These are phyloP conservation scores for Phlyctochytrium arcticum DNA, from an alignment of 192 early-diverging fungal genomes.

Conservation along the genomic window DNA sequence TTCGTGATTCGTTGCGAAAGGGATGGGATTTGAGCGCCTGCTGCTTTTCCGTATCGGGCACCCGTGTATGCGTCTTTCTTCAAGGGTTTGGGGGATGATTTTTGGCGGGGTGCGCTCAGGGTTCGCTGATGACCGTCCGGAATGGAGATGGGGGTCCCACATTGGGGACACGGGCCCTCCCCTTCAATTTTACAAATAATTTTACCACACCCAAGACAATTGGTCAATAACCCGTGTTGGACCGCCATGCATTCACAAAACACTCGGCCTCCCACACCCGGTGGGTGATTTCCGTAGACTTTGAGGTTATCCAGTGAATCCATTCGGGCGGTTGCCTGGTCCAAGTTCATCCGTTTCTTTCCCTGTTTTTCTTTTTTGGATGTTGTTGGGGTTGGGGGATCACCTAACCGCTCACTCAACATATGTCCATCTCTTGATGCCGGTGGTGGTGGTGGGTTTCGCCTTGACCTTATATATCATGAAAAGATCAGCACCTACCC, in stretches of 20 bases:
- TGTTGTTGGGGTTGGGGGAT: not conserved
- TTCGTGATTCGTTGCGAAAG: constrained; percentile 4
- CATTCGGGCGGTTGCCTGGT: not conserved
- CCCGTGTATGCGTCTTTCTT: constrained; percentile 21
- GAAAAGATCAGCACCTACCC: not conserved
- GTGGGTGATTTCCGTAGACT: constrained; percentile 35
- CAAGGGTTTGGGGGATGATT: no score
- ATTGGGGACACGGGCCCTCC: constrained; percentile 40
- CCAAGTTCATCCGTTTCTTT: constrained; percentile 21
- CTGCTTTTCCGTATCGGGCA: constrained; percentile 28
- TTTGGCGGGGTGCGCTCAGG: no score
- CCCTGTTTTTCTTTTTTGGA: constrained; percentile 1
- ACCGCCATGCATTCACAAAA: constrained; percentile 42
- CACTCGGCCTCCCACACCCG: constrained; percentile 35
- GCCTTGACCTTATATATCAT: no score
- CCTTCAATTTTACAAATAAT: constrained; percentile 45
- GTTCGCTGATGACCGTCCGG: no score
- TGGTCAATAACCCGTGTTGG: constrained; percentile 41
- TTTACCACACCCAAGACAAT: constrained; percentile 47
- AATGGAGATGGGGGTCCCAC: constrained; percentile 36
- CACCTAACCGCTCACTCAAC: not conserved
- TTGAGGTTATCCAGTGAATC: constrained; percentile 29
- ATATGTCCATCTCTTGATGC: not conserved
- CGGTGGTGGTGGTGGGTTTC: not conserved
- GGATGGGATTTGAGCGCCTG: constrained; percentile 20